Conservation (phyloP, 805 yeast species). For the Sugiyamaella americana region DNA sequence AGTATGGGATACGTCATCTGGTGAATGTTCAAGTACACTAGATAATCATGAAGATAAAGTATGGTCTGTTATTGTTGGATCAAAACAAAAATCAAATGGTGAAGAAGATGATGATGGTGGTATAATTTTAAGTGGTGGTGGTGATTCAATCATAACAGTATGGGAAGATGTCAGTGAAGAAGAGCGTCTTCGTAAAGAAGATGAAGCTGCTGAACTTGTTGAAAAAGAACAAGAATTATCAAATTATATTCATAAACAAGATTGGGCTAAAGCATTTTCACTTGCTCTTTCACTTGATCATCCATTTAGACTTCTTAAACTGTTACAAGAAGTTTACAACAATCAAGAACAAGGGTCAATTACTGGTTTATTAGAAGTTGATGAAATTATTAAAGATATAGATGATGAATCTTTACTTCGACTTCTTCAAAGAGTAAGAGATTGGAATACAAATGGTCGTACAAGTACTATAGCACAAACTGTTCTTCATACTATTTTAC, state of each 20-base stretch:
- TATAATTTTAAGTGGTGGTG: slow-evolving; percentile 79
- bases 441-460: slow-evolving; percentile 90
- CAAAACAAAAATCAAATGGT: slow-evolving; percentile 34
- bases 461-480: slow-evolving; percentile 78
- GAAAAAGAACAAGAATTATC: slow-evolving; percentile 86
- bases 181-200: slow-evolving; percentile 44
- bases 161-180: slow-evolving; percentile 90
- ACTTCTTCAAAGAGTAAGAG: slow-evolving; percentile 72
- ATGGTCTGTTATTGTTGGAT: slow-evolving; percentile 72
- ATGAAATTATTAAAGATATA: slow-evolving; percentile 52
- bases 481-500: slow-evolving; percentile 58
- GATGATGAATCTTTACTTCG: slow-evolving; percentile 52
- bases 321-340: slow-evolving; percentile 50
- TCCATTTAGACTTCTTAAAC: slow-evolving; percentile 80
- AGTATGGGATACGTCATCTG: slow-evolving; percentile 74
- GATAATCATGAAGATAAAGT: slow-evolving; percentile 91
- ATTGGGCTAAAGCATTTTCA: slow-evolving; percentile 85
- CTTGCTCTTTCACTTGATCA: slow-evolving; percentile 83
- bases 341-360: slow-evolving; percentile 40
- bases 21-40: slow-evolving; percentile 75
- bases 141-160: slow-evolving; percentile 83
- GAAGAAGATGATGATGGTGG: slow-evolving; percentile 46
- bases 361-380: slow-evolving; percentile 57
- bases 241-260: slow-evolving; percentile 62
- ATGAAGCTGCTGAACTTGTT: slow-evolving; percentile 52